These are phyloP conservation scores for Kickxella alabastrina DNA, from an alignment of 192 early-diverging fungal species.

Conservation along the genomic window DNA sequence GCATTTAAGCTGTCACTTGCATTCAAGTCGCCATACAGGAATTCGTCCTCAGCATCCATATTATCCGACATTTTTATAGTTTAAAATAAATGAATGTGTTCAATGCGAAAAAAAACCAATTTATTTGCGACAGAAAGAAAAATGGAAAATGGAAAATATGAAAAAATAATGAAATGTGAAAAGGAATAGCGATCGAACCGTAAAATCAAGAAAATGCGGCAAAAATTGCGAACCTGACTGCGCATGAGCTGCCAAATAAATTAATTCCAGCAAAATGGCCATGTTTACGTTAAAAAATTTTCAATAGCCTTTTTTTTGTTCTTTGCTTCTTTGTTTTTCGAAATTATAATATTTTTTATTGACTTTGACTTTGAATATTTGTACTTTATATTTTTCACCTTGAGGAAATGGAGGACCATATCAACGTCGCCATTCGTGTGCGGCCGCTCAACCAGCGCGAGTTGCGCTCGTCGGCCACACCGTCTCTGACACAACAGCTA, in stretches of 20 bases:
- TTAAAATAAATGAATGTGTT: background rate
- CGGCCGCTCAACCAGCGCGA: constrained; percentile 66
- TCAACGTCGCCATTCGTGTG: constrained; percentile 71
- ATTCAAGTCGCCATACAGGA: constrained; percentile 41
- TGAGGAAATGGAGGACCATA: constrained; percentile 55
- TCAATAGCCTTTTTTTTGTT: no score
- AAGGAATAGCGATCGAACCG: no score
- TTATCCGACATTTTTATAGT: constrained; percentile 10
- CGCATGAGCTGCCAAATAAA: no score
- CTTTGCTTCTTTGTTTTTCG: background rate
- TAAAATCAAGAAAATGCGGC: no score
- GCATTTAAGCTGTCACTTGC: background rate
- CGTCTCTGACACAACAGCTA: constrained; percentile 13
- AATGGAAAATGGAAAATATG: background rate
- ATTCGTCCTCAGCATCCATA: constrained; percentile 42
- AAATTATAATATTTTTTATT: background rate
- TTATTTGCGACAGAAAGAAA: background rate
- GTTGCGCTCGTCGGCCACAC: constrained; percentile 44
- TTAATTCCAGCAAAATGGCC: no score
- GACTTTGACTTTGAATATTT: no score
- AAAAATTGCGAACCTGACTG: no score
- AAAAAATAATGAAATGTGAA: no score
- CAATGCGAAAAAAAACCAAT: background rate
- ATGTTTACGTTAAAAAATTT: no score
- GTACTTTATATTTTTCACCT: no score